Evolutionary conservation across 2,329 filamentous ascomycete genomes (phyloP), one percentile per base, ranked within the genome.

Genomic region (Ceratocystis variospora): DNA sequence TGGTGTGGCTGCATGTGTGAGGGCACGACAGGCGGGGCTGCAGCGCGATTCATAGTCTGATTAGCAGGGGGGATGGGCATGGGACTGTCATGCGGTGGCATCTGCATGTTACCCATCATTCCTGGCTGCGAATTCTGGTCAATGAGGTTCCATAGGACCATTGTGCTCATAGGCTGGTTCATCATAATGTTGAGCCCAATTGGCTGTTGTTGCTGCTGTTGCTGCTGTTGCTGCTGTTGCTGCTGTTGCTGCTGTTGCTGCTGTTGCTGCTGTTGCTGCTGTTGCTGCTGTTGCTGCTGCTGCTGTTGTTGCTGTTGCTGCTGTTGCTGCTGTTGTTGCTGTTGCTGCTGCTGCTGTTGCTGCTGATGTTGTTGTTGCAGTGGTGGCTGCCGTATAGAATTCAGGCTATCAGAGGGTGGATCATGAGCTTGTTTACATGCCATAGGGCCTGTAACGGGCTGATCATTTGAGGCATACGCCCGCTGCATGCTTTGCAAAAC

Each of bases 141-240:
- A 6, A 68, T 68, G n/a, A 68, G 65, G 25, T 66, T 61, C 66
- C 66, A 68, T 15, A 68, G 44, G 22, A 65, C 53, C 63, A 68
- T 63, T 5, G 66, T 59, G 19, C 63, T 48, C 15, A 68, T 59
- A 2, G 59, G 66, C 15, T 68, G 63, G 33, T 68, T 62, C 48
- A 68, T 68, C n/a, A 68, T 50, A 33, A 65, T 63, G 33, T 68
- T 68, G 3, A 68, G 22, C 2, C 66, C 62, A n/a, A 62, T 55
- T 41, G 63, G 46, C 5, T 46, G 37, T 12, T 63, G 61, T 41
- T 66, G 65, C 6, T 44, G 17, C 3, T 41, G 33, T 50, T 64
- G 28, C 1, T 44, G 31, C 1, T 62, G 37, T 0, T 61, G 31
- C 1, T 65, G 53, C 5, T 65, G 53, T 2, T 65, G 63, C 1